These are phyloP conservation scores for Jackrogersella multiformis DNA, from an alignment of 495 filamentous ascomycete species.

Conservation along the genomic window DNA sequence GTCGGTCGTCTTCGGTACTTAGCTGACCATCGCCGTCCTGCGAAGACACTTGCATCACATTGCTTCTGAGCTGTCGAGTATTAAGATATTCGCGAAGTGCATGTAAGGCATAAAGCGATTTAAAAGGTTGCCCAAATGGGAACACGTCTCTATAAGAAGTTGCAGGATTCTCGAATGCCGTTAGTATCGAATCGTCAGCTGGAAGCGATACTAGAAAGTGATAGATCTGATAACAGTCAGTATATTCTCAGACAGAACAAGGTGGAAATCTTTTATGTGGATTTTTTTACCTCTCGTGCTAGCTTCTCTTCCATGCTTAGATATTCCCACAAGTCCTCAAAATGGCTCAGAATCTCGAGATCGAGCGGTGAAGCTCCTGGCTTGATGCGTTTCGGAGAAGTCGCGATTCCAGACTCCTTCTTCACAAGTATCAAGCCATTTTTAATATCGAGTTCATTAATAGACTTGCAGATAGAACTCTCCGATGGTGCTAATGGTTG, in stretches of 20 bases:
- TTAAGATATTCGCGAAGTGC: conserved; percentile 63
- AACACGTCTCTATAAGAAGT: conserved; percentile 68
- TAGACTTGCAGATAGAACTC: conserved; percentile 58
- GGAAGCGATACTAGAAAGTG: conserved; percentile 78
- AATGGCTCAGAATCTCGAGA: conserved; percentile 81
- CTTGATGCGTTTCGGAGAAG: conserved; percentile 45
- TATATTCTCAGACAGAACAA: background rate
- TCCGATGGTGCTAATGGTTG: conserved; percentile 58
- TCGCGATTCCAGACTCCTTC: conserved; percentile 49
- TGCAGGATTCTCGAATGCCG: conserved; percentile 64
- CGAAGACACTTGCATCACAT: conserved; percentile 54
- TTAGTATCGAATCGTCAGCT: conserved; percentile 68
- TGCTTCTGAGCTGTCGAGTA: conserved; percentile 40
- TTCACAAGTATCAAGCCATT: conserved; percentile 71
- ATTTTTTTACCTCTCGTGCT: conserved; percentile 72
- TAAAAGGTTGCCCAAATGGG: conserved; percentile 74
- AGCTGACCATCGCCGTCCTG: conserved; percentile 28
- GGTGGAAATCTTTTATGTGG: too few species aligned
- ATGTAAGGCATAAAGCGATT: conserved; percentile 76
- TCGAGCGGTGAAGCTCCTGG: conserved; percentile 67
- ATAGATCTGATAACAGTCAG: conserved; percentile 67
- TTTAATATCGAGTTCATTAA: conserved; percentile 66
- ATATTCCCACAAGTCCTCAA: conserved; percentile 84
- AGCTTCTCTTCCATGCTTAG: conserved; percentile 78
- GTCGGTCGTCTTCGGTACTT: conserved; percentile 27